These are phyloP conservation scores for Termitomyces sp. DNA, from an alignment of 768 basidiomycete genomes.

Conservation along the genomic window DNA sequence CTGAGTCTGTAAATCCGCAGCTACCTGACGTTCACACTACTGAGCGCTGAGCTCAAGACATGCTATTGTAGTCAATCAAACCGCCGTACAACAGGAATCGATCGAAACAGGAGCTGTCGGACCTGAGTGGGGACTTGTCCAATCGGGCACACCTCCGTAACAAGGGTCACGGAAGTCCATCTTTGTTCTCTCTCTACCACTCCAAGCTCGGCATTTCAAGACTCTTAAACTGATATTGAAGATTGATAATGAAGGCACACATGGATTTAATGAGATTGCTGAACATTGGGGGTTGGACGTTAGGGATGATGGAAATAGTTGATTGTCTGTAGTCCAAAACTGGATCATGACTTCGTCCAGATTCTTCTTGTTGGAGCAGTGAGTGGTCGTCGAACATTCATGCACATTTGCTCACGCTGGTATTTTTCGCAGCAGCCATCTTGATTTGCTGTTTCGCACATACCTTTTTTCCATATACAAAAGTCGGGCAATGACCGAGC, in stretches of 20 bases:
- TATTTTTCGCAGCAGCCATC: neutral
- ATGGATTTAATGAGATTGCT: neutral
- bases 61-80: neutral
- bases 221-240: neutral
- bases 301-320: too few species aligned
- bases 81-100: neutral
- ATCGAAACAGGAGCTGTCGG: neutral
- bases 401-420: neutral
- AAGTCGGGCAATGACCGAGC: constrained; percentile 8
- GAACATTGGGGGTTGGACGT: neutral
- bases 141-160: neutral
- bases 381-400: neutral
- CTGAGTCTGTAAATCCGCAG: too few species aligned
- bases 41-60: neutral
- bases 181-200: neutral
- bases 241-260: neutral
- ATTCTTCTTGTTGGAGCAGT: neutral
- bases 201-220: neutral
- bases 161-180: neutral
- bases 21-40: neutral
- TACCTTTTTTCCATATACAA: neutral
- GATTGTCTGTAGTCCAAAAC: too few species aligned
- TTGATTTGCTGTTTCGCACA: neutral
- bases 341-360: neutral
- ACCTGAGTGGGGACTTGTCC: neutral